Base-by-base conservation (phyloP, 768 basidiomycete species). In the Trametes gibbosa region DNA sequence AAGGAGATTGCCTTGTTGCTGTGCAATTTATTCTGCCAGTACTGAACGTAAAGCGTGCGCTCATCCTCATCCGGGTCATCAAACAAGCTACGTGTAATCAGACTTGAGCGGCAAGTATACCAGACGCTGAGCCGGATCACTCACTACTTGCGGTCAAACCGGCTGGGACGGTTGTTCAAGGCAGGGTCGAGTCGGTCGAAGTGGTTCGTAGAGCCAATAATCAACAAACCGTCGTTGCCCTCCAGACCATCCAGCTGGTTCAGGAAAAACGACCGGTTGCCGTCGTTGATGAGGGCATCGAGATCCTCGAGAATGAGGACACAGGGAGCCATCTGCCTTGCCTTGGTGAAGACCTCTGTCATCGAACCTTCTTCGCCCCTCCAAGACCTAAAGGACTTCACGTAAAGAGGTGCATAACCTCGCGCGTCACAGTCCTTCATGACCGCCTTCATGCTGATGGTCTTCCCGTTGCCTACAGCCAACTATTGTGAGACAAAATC, bases 101-200 rank as follows among this genome's bases (percentile, higher is more conserved):
- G 19, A 19, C n/a, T 37, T 10, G 1, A 17, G 10, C 27, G 13
- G 13, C 35, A 9, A 21, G 19, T 29, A 21, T 9, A 25, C 7
- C 8, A 10, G 13, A 12, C 17, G 41, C 41, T 8, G 13, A 10
- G 23, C 9, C 17, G 42, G 39, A 48, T 35, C 9, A 79, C 89
- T 61, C 63, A 89, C 90, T 85, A 92, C 77, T 93, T 92, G 53
- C 92, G 79, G 69, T 94, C 92, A 65, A 94, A 94, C 39, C 92
- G 83, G 65, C 88, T 91, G 9, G 92, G 92, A 19, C 92, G 81
- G 41, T 76, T 82, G 62, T 88, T 86, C 59, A 95, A 70, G 7
- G 86, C 88, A 32, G 88, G 84, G 67, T 93, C 92, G 41, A 94
- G 81, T 45, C 80, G 76, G 41, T 92, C 89, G 60, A 92, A 86